Evolutionary conservation across 139 green algal species (phyloP).

Genomic region (Chlamydomonas sphaeroides): DNA sequence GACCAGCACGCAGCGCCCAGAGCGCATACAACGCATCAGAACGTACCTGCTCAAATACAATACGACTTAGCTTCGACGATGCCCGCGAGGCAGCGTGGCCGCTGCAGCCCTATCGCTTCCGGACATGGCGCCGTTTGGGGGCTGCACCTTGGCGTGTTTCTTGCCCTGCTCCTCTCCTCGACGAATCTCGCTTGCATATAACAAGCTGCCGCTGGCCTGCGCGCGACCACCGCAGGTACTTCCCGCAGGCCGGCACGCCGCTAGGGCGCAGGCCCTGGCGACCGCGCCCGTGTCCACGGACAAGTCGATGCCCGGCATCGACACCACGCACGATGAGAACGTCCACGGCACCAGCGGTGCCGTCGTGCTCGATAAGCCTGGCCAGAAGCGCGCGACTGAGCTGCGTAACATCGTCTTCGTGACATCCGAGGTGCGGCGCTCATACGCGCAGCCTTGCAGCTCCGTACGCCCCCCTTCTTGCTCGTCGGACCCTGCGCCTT

Average conservation of each 20-base stretch:
- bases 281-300: background rate
- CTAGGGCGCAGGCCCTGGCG: background rate
- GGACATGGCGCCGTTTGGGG: too few species aligned
- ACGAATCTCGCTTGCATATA: too few species aligned
- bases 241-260: too few species aligned
- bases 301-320: background rate
- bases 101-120: too few species aligned
- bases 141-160: too few species aligned
- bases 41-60: too few species aligned
- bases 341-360: conserved; percentile 16
- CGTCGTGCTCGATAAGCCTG: background rate
- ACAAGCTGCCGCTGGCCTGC: too few species aligned
- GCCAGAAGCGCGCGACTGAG: conserved; percentile 16
- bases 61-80: too few species aligned
- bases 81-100: too few species aligned
- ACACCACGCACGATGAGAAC: conserved; percentile 12
- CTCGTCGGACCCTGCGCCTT: background rate
- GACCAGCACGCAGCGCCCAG: too few species aligned
- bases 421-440: conserved; percentile 46
- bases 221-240: background rate
- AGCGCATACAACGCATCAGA: too few species aligned
- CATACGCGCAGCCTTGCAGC: background rate
- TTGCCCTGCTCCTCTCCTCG: too few species aligned
- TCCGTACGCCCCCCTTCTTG: background rate
- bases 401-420: conserved; percentile 66